A percentile compares a stretch with the other conserved stretches of the same genome.
Conservation (phyloP, 352 stramenopile species). For the Phytophthora lateralis region DNA sequence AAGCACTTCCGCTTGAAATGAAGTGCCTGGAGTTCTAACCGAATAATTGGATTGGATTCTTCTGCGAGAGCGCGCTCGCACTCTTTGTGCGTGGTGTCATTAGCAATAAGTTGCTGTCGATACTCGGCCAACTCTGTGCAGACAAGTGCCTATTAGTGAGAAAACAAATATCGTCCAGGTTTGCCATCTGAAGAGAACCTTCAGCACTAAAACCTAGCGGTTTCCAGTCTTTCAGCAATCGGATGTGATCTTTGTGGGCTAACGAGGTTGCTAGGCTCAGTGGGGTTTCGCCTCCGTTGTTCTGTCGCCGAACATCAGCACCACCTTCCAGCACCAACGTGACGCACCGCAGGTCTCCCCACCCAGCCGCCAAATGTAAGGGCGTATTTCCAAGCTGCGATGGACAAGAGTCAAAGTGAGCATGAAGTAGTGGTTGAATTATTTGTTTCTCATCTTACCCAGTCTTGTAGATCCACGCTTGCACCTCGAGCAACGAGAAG, state of each 20-base stretch:
- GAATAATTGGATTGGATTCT: slow-evolving; percentile 41
- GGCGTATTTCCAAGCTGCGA: slow-evolving; percentile 67
- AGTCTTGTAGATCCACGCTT: slow-evolving; percentile 50
- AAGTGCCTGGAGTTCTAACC: slow-evolving; percentile 59
- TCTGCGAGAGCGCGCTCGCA: slow-evolving; percentile 27
- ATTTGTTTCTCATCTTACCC: slow-evolving; percentile 27
- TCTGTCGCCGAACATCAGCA: slow-evolving; percentile 31
- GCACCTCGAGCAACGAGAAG: slow-evolving; percentile 55
- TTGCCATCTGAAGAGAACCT: slow-evolving; percentile 32
- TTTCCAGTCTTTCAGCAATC: slow-evolving; percentile 59
- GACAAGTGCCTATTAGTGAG: too few species aligned
- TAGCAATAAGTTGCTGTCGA: slow-evolving; percentile 17
- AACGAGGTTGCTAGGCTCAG: slow-evolving; percentile 47
- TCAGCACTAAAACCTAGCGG: slow-evolving; percentile 41
- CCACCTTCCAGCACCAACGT: slow-evolving; percentile 66
- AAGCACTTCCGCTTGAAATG: slow-evolving; percentile 52
- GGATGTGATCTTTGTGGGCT: slow-evolving; percentile 40
- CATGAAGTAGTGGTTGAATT: neutral
- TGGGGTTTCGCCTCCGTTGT: slow-evolving; percentile 42
- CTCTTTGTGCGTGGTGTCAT: slow-evolving; percentile 12
- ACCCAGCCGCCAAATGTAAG: slow-evolving; percentile 72
- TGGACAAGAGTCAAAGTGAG: neutral
- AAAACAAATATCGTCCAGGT: too few species aligned
- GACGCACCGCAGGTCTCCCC: slow-evolving; percentile 58
- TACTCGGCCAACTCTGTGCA: slow-evolving; percentile 37